Percentiles rank a stretch among this genome's conserved stretches.
Evolutionary conservation across 1,284 basidiomycete genomes (phyloP).

Genomic region (Cutaneotrichosporon cavernicola): DNA sequence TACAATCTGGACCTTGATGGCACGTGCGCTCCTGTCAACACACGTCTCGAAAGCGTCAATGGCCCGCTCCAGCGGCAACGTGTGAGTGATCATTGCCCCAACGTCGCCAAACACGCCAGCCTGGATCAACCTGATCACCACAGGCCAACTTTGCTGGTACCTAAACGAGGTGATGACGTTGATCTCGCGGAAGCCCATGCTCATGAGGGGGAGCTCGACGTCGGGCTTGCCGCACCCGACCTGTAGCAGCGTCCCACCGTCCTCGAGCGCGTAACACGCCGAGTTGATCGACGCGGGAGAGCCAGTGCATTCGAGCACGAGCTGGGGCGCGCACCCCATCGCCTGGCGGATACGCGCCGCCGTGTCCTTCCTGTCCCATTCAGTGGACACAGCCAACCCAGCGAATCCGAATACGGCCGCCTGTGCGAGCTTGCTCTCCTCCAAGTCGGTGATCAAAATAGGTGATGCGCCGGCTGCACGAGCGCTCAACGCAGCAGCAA

Average conservation of each 20-base stretch:
- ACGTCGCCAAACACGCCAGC: slow-evolving; percentile 50
- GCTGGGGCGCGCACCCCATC: slow-evolving; percentile 33
- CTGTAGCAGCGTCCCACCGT: slow-evolving; percentile 34
- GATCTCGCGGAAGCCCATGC: slow-evolving; percentile 36
- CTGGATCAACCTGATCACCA: slow-evolving; percentile 48
- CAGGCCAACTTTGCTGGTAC: slow-evolving; percentile 49
- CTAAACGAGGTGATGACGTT: slow-evolving; percentile 46
- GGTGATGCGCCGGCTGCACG: slow-evolving; percentile 52
- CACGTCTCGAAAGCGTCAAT: slow-evolving; percentile 52
- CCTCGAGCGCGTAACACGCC: slow-evolving; percentile 36
- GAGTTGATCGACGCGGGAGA: slow-evolving; percentile 46
- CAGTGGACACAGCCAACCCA: slow-evolving; percentile 34
- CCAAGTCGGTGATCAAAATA: slow-evolving; percentile 53
- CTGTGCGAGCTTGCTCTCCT: slow-evolving; percentile 46
- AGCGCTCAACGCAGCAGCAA: slow-evolving; percentile 51
- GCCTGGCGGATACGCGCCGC: slow-evolving; percentile 28
- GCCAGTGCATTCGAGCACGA: slow-evolving; percentile 52
- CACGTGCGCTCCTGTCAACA: slow-evolving; percentile 42
- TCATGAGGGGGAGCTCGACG: slow-evolving; percentile 37
- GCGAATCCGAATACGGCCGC: slow-evolving; percentile 48
- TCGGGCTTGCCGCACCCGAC: slow-evolving; percentile 35
- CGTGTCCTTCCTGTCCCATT: slow-evolving; percentile 30
- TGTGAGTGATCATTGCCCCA: slow-evolving; percentile 50
- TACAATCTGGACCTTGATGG: slow-evolving; percentile 54
- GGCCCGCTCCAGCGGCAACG: slow-evolving; percentile 49